Evolutionary conservation across 805 yeast species (phyloP).

Genomic region (Yamadazyma takamatsuzukensis): DNA sequence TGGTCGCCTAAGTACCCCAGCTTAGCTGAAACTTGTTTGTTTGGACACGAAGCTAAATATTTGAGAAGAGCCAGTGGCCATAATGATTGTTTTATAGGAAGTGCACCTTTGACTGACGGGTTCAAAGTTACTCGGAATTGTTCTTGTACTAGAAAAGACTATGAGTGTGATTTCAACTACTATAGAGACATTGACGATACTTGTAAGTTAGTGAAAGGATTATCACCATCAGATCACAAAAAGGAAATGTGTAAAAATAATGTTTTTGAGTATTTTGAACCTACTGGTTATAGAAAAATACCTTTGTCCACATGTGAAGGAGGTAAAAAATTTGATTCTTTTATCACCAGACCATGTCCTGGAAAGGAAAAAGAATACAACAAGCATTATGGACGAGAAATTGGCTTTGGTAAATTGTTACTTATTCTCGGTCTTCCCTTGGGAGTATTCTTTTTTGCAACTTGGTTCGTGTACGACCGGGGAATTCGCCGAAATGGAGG

Average conservation of each 20-base stretch:
- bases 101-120: slow-evolving; percentile 55
- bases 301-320: slow-evolving; percentile 84
- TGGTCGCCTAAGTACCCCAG: slow-evolving; percentile 41
- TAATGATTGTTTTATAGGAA: slow-evolving; percentile 67
- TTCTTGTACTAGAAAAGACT: slow-evolving; percentile 80
- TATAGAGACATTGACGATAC: slow-evolving; percentile 71
- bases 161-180: slow-evolving; percentile 90
- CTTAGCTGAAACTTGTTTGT: slow-evolving; percentile 34
- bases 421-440: slow-evolving; percentile 57
- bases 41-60: slow-evolving; percentile 41
- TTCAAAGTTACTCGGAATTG: slow-evolving; percentile 62
- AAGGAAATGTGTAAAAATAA: slow-evolving; percentile 56
- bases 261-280: slow-evolving; percentile 70
- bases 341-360: slow-evolving; percentile 75
- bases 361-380: slow-evolving; percentile 71
- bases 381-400: slow-evolving; percentile 47
- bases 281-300: slow-evolving; percentile 88
- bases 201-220: slow-evolving; percentile 78
- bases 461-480: slow-evolving; percentile 71
- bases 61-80: slow-evolving; percentile 43
- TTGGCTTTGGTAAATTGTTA: slow-evolving; percentile 53
- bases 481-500: slow-evolving; percentile 81
- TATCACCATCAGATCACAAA: slow-evolving; percentile 58
- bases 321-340: slow-evolving; percentile 68
- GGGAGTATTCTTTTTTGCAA: slow-evolving; percentile 47